Conservation (phyloP, 169 alveolate genomes). For the Hepatocystis sp. region DNA sequence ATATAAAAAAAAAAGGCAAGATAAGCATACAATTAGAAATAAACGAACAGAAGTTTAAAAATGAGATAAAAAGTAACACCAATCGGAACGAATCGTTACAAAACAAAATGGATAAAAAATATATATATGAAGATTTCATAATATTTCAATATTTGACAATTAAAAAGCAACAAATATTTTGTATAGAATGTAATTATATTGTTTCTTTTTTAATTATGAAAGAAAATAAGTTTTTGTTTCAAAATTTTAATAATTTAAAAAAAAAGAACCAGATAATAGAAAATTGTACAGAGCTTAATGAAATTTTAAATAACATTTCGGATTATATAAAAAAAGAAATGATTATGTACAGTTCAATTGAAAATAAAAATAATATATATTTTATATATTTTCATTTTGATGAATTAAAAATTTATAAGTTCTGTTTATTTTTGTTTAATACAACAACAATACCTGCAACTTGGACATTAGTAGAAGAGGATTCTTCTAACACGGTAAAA, state of each 20-base stretch:
- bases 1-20: constrained; percentile 45
- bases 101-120: constrained; percentile 21
- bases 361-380: constrained; percentile 21
- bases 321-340: constrained; percentile 32
- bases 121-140: constrained; percentile 58
- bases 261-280: constrained; percentile 28
- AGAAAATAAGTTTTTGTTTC: constrained; percentile 63
- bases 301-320: constrained; percentile 28
- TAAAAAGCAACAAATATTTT: constrained; percentile 40
- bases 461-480: constrained; percentile 48
- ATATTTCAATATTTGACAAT: constrained; percentile 67
- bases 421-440: constrained; percentile 59
- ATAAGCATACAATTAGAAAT: constrained; percentile 50
- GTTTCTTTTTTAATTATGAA: constrained; percentile 47
- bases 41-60: constrained; percentile 30
- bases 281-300: constrained; percentile 41
- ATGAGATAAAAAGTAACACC: constrained; percentile 24
- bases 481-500: constrained; percentile 5
- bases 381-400: constrained; percentile 19
- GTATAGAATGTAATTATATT: constrained; percentile 42
- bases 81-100: not conserved
- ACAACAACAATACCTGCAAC: constrained; percentile 42
- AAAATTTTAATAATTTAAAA: constrained; percentile 49
- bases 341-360: constrained; percentile 51
- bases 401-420: constrained; percentile 57